phyloP scores from a whole-genome alignment of 169 alveolate species.

The Eimeria sp. region DNA sequence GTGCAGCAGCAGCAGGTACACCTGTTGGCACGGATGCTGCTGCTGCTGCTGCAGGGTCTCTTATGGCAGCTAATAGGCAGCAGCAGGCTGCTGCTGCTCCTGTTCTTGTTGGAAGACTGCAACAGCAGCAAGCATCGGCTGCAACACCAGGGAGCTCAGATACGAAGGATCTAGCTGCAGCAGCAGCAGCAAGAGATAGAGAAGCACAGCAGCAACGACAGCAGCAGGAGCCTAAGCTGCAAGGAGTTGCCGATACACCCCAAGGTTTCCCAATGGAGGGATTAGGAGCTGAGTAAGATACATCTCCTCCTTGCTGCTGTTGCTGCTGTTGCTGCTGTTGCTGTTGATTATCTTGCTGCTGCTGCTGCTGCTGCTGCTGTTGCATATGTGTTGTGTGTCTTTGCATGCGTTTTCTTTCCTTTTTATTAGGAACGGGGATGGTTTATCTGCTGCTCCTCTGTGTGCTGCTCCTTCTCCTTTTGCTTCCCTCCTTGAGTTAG shows the following conservation, averaged over 20 bases:
- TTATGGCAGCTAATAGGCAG: too few relatives aligned
- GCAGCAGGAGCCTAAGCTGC: conserved; percentile 4
- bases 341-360: background rate
- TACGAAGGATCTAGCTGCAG: background rate
- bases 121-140: background rate
- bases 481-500: background rate
- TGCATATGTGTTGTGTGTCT: too few relatives aligned
- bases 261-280: background rate
- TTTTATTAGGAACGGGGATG: background rate
- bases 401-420: background rate
- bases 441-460: background rate
- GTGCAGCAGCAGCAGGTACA: conserved; percentile 27
- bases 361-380: too few relatives aligned
- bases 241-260: background rate
- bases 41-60: background rate
- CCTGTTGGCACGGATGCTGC: too few relatives aligned
- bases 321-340: background rate
- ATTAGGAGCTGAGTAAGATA: background rate
- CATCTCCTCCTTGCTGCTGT: too few relatives aligned
- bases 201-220: too few relatives aligned
- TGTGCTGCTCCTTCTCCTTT: background rate
- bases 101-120: background rate
- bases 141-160: background rate
- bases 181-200: background rate
- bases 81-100: background rate